These are phyloP conservation scores for Lasiodiplodia sp. DNA, from an alignment of 2,329 filamentous ascomycete genomes.

Conservation along the genomic window DNA sequence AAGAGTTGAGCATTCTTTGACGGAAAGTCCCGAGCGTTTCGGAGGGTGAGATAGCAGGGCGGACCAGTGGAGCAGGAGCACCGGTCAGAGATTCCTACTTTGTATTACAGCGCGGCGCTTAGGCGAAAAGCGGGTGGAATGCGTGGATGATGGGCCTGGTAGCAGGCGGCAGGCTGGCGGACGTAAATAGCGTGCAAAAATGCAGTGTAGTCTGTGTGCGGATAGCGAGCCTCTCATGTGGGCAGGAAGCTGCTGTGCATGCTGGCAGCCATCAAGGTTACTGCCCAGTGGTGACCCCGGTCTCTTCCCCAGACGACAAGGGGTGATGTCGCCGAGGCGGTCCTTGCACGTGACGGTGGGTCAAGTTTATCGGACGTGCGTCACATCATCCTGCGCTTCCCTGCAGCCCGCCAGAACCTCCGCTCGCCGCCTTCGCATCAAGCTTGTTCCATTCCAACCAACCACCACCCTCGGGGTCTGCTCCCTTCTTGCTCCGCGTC, in stretches of 20 bases:
- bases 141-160: constrained; percentile 7
- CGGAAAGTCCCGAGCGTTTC: neutral
- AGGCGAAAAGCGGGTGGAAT: constrained; percentile 25
- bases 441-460: neutral
- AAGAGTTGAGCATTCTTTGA: constrained; percentile 15
- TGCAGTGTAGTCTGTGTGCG: constrained; percentile 14
- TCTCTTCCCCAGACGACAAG: constrained; percentile 24
- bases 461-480: neutral
- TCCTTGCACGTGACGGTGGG: constrained; percentile 12
- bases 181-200: constrained; percentile 15
- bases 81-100: constrained; percentile 25
- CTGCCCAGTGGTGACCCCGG: constrained; percentile 4
- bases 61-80: neutral
- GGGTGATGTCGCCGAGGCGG: constrained; percentile 15
- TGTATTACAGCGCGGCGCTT: constrained; percentile 30
- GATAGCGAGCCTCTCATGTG: neutral
- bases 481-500: neutral
- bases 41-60: constrained; percentile 11
- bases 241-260: neutral
- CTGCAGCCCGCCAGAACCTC: neutral
- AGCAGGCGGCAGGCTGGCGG: constrained; percentile 9
- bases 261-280: constrained; percentile 16
- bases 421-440: neutral
- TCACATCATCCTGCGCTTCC: neutral
- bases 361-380: neutral